Evolutionary conservation across 352 stramenopile species (phyloP), one percentile per base, ranked within the genome.

Genomic region (Phytophthora melonis): DNA sequence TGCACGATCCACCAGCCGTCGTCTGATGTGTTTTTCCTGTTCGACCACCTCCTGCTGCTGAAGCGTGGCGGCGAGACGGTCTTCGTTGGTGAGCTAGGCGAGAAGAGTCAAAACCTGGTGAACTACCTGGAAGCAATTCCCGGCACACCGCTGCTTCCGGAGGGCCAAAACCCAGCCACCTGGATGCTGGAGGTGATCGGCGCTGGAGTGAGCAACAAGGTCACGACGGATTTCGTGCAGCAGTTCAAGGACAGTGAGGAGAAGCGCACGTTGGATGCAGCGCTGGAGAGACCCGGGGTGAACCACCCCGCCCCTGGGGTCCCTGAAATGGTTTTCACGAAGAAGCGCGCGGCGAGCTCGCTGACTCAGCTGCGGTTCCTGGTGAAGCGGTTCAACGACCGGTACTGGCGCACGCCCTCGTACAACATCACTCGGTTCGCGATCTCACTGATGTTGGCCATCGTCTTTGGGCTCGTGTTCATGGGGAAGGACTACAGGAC

Each of bases 1-100:
- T 97, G 93, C 53, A 97, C 91, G 30, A 98, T 98, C 74, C 93
- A 98, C 72, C 93, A 98, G 75, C 93, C 93, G 19, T 87, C 81
- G n/a, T 90, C 83, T 1, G 87, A 97, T 58, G 86, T 97, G 3
- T 97, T 97, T n/a, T 84, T 86, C 18, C 82, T 88, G 39, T 96
- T 97, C 68, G 90, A 97, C 73, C 77, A 87, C 58, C 56, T 96
- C 4, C 78, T 97, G 55, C 65, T 97, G 3, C 72, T 97, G 16
- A 82, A 88, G 59, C 70, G 72, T 10, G 82, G 82, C 34, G 81
- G 83, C 7, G 62, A 80, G 58, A 80, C 71, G 1, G 72, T 83
- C 6, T 90, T 84, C 36, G 57, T 72, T 2, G 72, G 72, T 14
- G 72, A 79, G 6, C 67, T 79, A 30, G 72, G 72, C n/a, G 58